Evolutionary conservation across 2,329 filamentous ascomycete genomes (phyloP), one percentile per base, ranked within the genome.

Genomic region (Paracamarosporium sp.): DNA sequence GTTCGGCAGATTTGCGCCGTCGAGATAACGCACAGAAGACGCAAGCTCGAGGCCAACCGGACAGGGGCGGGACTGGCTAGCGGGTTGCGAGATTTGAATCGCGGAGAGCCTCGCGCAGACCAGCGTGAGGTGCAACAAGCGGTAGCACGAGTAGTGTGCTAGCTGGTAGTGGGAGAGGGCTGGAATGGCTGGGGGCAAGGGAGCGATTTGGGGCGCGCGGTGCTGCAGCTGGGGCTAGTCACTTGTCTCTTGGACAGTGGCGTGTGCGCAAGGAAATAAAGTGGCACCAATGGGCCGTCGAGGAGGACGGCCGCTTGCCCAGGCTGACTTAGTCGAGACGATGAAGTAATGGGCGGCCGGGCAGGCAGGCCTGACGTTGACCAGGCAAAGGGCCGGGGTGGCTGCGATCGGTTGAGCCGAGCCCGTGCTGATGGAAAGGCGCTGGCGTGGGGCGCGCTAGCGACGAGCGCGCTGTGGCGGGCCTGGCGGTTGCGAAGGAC

Each of bases 1-100:
- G 71, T 73, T 75, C 74, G 76, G 76, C 72, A 77, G 71, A 73
- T 75, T 70, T 68, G 68, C 72, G 70, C 73, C 71, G 72, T 70
- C 68, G 57, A 72, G 72, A 76, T 75, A 74, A 74, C 69, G 70
- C 71, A 73, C 72, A 66, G 67, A 72, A 75, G 68, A 69, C 67
- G 69, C 70, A 74, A 67, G 68, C 64, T 73, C 66, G 66, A 72
- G 64, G 60, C 60, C 64, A 66, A 62, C 60, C 63, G 66, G 68
- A 63, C 61, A 69, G 66, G 69, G 68, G 64, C 53, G 60, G 50
- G 47, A 51, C 61, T 56, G 65, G 65, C 60, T 58, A 59, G 56
- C 36, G 56, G 66, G n/a, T 40, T 55, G 53, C 47, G 60, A 52
- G 58, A 56, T 65, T 72, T 69, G 73, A 75, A 69, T 75, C 73